phyloP scores from a whole-genome alignment of 306 rosid genomes.

The Quercus alba region DNA sequence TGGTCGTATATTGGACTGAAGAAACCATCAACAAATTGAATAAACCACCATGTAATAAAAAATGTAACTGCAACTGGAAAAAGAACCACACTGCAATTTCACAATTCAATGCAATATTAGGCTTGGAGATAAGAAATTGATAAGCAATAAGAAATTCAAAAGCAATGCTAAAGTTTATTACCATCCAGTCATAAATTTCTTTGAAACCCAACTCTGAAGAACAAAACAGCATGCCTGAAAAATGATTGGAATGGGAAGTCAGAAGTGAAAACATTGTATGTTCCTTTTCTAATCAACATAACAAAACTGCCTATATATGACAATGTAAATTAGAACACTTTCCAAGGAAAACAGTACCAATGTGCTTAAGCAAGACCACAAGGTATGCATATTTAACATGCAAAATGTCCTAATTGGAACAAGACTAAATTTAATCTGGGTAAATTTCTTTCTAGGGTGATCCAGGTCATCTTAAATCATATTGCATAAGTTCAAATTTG shows the following conservation, averaged over 20 bases:
- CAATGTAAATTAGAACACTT: background rate
- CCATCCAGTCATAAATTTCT: constrained; percentile 99
- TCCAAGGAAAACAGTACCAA: background rate
- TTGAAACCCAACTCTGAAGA: constrained; percentile 92
- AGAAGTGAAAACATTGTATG: background rate
- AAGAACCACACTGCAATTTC: constrained; percentile 79
- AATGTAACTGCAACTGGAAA: constrained; percentile 92
- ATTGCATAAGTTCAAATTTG: background rate
- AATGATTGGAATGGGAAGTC: constrained; percentile 8
- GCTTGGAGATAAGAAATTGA: background rate
- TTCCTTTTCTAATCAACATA: background rate
- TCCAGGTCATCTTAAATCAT: background rate
- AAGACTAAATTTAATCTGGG: background rate
- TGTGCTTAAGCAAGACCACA: background rate
- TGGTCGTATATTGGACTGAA: constrained; percentile 81
- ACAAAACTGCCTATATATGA: constrained; percentile 1
- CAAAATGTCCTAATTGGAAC: background rate
- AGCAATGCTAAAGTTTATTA: constrained; percentile 29
- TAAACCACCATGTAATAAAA: constrained; percentile 91
- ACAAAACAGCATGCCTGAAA: constrained; percentile 88
- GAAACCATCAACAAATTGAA: constrained; percentile 92
- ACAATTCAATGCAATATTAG: constrained; percentile 26
- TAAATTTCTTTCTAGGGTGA: background rate
- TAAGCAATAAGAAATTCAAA: background rate
- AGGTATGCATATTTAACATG: background rate